A percentile compares a stretch with the other conserved stretches of the same genome.
Conservation (phyloP, 768 basidiomycete species). For the Myochromella boudieri region DNA sequence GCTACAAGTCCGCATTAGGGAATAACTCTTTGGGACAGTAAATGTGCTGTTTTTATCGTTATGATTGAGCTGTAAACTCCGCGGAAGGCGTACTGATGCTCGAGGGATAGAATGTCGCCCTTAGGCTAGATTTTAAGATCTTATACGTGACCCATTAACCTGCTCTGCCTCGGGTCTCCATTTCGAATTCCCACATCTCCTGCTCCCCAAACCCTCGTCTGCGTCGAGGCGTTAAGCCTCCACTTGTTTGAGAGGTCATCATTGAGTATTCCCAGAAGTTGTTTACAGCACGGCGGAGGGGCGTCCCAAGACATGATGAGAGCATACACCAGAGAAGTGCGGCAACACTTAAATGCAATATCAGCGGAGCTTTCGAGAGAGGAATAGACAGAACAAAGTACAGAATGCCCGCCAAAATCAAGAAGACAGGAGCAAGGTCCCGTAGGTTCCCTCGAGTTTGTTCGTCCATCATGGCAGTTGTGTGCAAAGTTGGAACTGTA, state of each 20-base stretch:
- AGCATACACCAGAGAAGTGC: conserved; percentile 64
- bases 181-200: conserved; percentile 66
- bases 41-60: neutral
- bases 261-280: conserved; percentile 48
- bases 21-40: neutral
- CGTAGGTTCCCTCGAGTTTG: conserved; percentile 23
- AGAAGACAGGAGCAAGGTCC: conserved; percentile 39
- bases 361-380: conserved; percentile 6
- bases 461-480: conserved; percentile 10
- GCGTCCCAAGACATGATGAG: conserved; percentile 63
- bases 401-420: conserved; percentile 51
- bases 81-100: too few relatives aligned
- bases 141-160: conserved; percentile 17
- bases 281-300: conserved; percentile 42
- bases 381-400: conserved; percentile 7
- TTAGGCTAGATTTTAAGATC: too few relatives aligned
- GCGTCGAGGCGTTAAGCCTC: conserved; percentile 22
- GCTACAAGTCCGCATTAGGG: conserved; percentile 13
- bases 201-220: conserved; percentile 43
- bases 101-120: too few relatives aligned
- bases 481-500: neutral
- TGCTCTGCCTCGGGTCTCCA: conserved; percentile 36
- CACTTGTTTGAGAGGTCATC: conserved; percentile 35
- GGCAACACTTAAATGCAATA: conserved; percentile 35
- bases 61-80: too few relatives aligned